Evolutionary conservation across 1,284 basidiomycete species (phyloP).

Genomic region (Marasmius fiardii): DNA sequence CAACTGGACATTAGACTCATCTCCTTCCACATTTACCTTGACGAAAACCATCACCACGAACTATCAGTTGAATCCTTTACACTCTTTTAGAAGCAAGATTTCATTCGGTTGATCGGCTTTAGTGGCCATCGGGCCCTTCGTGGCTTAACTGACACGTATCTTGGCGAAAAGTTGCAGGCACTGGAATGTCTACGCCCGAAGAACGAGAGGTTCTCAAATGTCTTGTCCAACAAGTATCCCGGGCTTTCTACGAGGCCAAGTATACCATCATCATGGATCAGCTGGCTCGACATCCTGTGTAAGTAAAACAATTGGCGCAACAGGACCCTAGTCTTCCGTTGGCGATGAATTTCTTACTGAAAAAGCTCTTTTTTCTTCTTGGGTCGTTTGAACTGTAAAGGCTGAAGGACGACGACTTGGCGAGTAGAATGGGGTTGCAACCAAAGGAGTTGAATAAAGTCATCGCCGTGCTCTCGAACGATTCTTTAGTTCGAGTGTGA

Average conservation of each 20-base stretch:
- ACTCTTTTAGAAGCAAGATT: background rate
- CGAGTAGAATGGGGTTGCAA: conserved; percentile 82
- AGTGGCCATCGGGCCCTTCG: background rate
- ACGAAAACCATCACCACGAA: background rate
- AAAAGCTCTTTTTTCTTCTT: conserved; percentile 19
- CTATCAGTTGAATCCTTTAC: background rate
- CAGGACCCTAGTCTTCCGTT: conserved; percentile 15
- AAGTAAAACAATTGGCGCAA: conserved; percentile 43
- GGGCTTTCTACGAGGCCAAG: conserved; percentile 93
- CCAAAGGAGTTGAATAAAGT: conserved; percentile 94
- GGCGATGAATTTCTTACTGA: conserved; percentile 9
- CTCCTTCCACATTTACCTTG: background rate
- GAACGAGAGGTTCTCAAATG: conserved; percentile 72
- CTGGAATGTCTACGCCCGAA: conserved; percentile 65
- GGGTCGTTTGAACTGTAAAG: conserved; percentile 36
- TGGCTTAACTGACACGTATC: background rate
- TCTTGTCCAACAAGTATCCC: conserved; percentile 89
- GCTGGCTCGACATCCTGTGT: conserved; percentile 89
- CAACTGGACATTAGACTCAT: background rate
- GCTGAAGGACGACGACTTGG: conserved; percentile 90
- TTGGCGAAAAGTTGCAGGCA: background rate
- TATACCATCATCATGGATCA: conserved; percentile 93
- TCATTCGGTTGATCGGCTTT: background rate
- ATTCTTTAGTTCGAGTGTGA: conserved; percentile 82
- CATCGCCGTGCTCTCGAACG: conserved; percentile 82